Base-by-base conservation (phyloP, 2,329 filamentous ascomycete species). In the Fusarium paranaense region DNA sequence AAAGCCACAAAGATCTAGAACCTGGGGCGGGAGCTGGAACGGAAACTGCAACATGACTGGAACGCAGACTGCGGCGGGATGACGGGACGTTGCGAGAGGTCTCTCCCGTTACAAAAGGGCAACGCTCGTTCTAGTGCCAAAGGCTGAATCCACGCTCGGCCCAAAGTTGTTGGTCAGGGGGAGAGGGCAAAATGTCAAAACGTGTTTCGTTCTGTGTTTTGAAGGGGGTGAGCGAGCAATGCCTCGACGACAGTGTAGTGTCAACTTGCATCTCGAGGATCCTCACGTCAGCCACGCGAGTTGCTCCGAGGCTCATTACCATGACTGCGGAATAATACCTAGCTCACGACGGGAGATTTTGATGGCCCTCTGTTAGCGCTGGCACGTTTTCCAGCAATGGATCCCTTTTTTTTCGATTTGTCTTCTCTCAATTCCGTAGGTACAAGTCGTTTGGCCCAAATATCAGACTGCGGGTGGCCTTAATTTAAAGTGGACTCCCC, bases 61-160 rank as follows among this genome's bases (percentile, higher is more conserved):
- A 64, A 72, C 71, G 63, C 42, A 71, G 50, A 62, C 33, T 69
- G 67, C 45, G 62, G 76, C 72, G 66, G 40, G 73, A 67, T 65
- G 52, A 35, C 71, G 73, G 73, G 75, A 77, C 75, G 73, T 76
- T 77, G 71, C 71, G 73, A 71, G 75, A 67, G 8, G 35, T 37
- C 67, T 70, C 66, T 72, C 65, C 67, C 66, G 56, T 66, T 50
- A 25, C 62, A 69, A 66, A 66, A 69, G 52, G 58, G 45, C 38
- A 62, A 69, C 68, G 66, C 67, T 72, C 62, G 63, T 62, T 71
- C 66, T 73, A 71, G 71, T 71, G 71, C 42, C 45, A 52, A 67
- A 71, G 71, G 35, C 70, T 65, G 22, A 65, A 40, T 69, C 67
- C 71, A 71, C 63, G 57, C 63, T 54, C 54, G 45, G 45, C 22